phyloP scores from a whole-genome alignment of 2,329 filamentous ascomycete genomes.

The Geosmithia putterillii region DNA sequence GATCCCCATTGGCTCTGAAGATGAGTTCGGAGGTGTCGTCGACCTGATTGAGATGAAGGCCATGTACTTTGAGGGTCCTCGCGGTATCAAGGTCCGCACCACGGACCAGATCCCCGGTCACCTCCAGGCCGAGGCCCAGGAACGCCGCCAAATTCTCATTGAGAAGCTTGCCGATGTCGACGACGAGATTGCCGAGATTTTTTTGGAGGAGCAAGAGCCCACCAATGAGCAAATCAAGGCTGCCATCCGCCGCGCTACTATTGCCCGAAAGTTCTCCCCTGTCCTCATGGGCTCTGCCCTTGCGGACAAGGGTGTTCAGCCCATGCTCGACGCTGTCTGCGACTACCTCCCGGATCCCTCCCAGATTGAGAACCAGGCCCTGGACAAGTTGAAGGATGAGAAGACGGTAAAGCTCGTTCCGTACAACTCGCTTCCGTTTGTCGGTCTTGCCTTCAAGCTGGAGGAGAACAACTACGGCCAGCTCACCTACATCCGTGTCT shows the following conservation, averaged over 20 bases:
- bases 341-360: slow-evolving; percentile 90
- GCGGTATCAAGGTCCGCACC: slow-evolving; percentile 65
- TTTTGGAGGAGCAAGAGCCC: slow-evolving; percentile 76
- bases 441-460: slow-evolving; percentile 94
- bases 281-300: slow-evolving; percentile 95
- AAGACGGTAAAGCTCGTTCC: slow-evolving; percentile 76
- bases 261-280: slow-evolving; percentile 77
- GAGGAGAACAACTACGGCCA: slow-evolving; percentile 99
- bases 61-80: slow-evolving; percentile 79
- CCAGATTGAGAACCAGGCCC: slow-evolving; percentile 78
- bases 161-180: slow-evolving; percentile 96
- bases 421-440: slow-evolving; percentile 87
- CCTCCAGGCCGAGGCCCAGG: slow-evolving; percentile 59
- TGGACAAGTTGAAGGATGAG: slow-evolving; percentile 73
- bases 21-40: slow-evolving; percentile 84
- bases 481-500: slow-evolving; percentile 95
- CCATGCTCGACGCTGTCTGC: slow-evolving; percentile 91
- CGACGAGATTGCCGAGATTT: slow-evolving; percentile 93
- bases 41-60: slow-evolving; percentile 88
- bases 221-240: slow-evolving; percentile 76
- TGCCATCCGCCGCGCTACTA: slow-evolving; percentile 85
- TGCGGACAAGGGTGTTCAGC: slow-evolving; percentile 88
- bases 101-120: slow-evolving; percentile 76
- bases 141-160: slow-evolving; percentile 77
- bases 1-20: slow-evolving; percentile 85